Evolutionary conservation across 129 eudicot species (phyloP), one percentile per base, ranked within the genome.

Genomic region (Lactuca saligna): DNA sequence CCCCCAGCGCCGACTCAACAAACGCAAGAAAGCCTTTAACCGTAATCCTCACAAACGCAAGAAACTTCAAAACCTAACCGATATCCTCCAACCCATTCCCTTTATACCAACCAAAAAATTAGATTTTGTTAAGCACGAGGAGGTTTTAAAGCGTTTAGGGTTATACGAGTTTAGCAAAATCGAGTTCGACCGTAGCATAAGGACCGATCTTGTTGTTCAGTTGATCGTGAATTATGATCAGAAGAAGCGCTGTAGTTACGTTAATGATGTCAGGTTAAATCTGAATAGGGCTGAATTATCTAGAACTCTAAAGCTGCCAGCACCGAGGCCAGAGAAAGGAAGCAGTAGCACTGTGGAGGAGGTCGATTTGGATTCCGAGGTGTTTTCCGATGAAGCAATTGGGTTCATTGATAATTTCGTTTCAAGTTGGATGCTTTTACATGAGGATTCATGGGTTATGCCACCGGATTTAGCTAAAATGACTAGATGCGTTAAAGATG

Each of bases 381-480:
- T 49, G 14, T 70, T 61, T 51, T 57, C 87, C 2, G 86, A 73
- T 38, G 92, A 84, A 17, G 82, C 63, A 6, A 61, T 86, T 31
- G 71, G 65, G 63, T 83, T 93, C 55, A 38, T 93, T 10, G 82
- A 74, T 37, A 85, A 81, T 41, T 85, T 93, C 72, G 88, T 89
- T 48, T 62, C 79, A 6, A 82, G 42, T 68, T 89, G 92, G 95
- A 56, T 93, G 84, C 79, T 93, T 71, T 83, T 93, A 69, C 86
- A 82, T 46, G 98, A 85, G 57, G 90, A 75, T 35, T 39, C 67
- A 1, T 87, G 90, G 97, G 57, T 72, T 63, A 79, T 59, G 80
- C 88, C 95, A 0, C 16, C 20, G 0, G 95, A 89, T 81, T 80
- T 85, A 15, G 35, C 67, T 69, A 73, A 78, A 63, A 87, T 85